Evolutionary conservation across 148 eudicot species (phyloP).

Genomic region (Talinum fruticosum): DNA sequence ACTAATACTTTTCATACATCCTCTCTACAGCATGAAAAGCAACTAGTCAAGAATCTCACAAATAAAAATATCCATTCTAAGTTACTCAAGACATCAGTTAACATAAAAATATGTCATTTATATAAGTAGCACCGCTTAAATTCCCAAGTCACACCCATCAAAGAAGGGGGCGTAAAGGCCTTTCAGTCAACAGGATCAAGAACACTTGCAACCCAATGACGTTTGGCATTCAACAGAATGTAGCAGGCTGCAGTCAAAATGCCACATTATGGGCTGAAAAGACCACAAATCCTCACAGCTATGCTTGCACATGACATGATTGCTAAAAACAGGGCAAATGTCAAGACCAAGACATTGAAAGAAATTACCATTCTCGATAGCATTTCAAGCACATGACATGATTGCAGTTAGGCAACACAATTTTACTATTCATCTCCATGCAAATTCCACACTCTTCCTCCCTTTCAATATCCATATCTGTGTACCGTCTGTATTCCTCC

Average conservation of each 20-base stretch:
- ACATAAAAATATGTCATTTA: neutral
- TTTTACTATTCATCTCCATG: conserved; percentile 83
- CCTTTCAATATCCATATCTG: conserved; percentile 72
- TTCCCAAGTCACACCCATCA: neutral
- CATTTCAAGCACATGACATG: conserved; percentile 93
- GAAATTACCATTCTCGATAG: conserved; percentile 77
- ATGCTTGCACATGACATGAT: neutral
- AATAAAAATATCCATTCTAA: no score
- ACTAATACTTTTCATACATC: neutral
- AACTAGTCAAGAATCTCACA: neutral
- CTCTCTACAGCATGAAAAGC: neutral
- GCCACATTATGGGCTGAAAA: neutral
- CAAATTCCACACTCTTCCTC: conserved; percentile 98
- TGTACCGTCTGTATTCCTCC: conserved; percentile 47
- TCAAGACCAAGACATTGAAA: neutral
- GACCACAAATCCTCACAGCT: neutral
- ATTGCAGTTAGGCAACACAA: conserved; percentile 82
- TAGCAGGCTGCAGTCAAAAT: neutral
- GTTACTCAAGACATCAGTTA: neutral
- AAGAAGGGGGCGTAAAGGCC: no score
- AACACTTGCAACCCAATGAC: neutral
- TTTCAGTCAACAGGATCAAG: neutral
- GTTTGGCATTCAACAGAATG: neutral
- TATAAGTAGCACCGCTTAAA: neutral
- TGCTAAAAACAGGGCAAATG: neutral